A percentile compares a stretch with the other conserved stretches of the same genome.
Conservation (phyloP, 805 yeast genomes). For the Hyphopichia homilentoma region DNA sequence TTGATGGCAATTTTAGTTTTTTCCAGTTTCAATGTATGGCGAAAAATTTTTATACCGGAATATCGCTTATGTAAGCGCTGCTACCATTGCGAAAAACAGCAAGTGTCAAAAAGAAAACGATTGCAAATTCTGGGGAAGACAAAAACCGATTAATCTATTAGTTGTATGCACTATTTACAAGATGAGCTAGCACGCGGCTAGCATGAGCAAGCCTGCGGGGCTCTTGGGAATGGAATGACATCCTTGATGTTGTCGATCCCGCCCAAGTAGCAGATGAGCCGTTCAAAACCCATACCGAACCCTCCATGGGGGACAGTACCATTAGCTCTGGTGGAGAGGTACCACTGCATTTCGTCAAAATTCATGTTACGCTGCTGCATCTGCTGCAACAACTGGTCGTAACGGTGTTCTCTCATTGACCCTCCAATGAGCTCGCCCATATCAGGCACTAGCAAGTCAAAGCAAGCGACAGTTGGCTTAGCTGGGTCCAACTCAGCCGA, state of each 20-base stretch:
- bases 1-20: conserved; percentile 2
- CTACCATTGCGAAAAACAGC: too few species aligned
- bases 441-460: conserved; percentile 83
- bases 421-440: conserved; percentile 96
- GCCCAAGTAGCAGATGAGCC: conserved; percentile 69
- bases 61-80: too few species aligned
- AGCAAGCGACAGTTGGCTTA: conserved; percentile 74
- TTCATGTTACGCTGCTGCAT: conserved; percentile 58
- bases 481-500: conserved; percentile 30
- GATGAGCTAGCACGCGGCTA: too few species aligned
- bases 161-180: too few species aligned
- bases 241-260: conserved; percentile 82
- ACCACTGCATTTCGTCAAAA: conserved; percentile 69
- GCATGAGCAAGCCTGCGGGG: conserved; percentile 41
- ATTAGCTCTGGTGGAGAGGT: conserved; percentile 62
- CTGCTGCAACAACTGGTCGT: conserved; percentile 42
- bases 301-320: conserved; percentile 96
- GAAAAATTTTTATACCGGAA: neutral
- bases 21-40: neutral
- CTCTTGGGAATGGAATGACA: conserved; percentile 82
- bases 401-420: conserved; percentile 77
- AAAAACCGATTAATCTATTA: too few species aligned
- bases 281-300: conserved; percentile 91
- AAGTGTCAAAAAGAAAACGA: too few species aligned
- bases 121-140: too few species aligned